Evolutionary conservation across 495 filamentous ascomycete genomes (phyloP).

Genomic region (Neurospora sp.): DNA sequence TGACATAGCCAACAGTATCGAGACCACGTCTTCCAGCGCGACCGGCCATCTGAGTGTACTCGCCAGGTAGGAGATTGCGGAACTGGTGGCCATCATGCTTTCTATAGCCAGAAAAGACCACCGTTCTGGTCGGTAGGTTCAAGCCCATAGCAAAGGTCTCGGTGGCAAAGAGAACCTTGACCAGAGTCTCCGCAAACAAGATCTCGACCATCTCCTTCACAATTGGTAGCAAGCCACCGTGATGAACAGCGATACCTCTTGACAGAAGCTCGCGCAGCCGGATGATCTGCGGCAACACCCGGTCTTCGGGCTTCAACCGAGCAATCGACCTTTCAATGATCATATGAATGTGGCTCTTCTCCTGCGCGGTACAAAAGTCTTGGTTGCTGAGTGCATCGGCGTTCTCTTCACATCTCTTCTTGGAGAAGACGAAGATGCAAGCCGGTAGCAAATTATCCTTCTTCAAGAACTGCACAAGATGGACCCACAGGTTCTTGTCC

Average conservation of each 20-base stretch:
- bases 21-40: slow-evolving; percentile 88
- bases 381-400: slow-evolving; percentile 89
- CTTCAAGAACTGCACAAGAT: slow-evolving; percentile 80
- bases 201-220: slow-evolving; percentile 98
- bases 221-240: slow-evolving; percentile 89
- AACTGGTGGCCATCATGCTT: slow-evolving; percentile 91
- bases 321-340: slow-evolving; percentile 94
- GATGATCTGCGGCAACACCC: slow-evolving; percentile 80
- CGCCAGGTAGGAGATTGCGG: slow-evolving; percentile 83
- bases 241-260: slow-evolving; percentile 90
- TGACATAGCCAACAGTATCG: slow-evolving; percentile 85
- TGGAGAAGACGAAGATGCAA: slow-evolving; percentile 98
- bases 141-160: slow-evolving; percentile 99
- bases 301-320: slow-evolving; percentile 82
- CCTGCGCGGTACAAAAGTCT: slow-evolving; percentile 82
- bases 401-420: slow-evolving; percentile 93
- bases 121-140: slow-evolving; percentile 89
- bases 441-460: slow-evolving; percentile 80
- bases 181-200: slow-evolving; percentile 83
- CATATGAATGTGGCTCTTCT: slow-evolving; percentile 97
- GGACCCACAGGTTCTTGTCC: slow-evolving; percentile 95
- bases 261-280: slow-evolving; percentile 75
- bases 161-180: slow-evolving; percentile 94
- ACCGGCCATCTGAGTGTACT: slow-evolving; percentile 98
- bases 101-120: slow-evolving; percentile 93